Conservation (phyloP, 495 filamentous ascomycete genomes). For the Letharia columbiana region DNA sequence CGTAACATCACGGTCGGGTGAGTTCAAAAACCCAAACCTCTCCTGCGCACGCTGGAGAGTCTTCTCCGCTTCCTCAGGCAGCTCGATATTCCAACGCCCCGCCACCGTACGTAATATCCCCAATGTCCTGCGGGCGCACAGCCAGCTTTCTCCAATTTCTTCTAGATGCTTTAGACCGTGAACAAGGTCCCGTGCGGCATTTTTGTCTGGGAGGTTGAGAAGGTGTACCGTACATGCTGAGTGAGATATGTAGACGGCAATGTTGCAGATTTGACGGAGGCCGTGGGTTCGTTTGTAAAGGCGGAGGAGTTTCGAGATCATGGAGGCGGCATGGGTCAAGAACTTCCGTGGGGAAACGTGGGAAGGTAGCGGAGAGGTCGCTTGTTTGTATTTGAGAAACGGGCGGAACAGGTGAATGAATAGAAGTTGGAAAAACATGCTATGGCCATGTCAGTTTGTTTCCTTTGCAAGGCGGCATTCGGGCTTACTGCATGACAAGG, state of each 20-base stretch:
- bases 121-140: constrained; percentile 77
- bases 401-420: constrained; percentile 96
- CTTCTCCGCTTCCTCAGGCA: constrained; percentile 72
- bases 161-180: constrained; percentile 89
- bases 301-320: constrained; percentile 83
- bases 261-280: constrained; percentile 86
- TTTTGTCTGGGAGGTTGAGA: constrained; percentile 84
- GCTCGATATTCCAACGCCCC: constrained; percentile 74
- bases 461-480: background rate
- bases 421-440: constrained; percentile 95
- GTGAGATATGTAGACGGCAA: constrained; percentile 91
- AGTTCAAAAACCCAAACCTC: constrained; percentile 45
- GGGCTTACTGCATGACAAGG: constrained; percentile 86
- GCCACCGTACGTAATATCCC: constrained; percentile 79
- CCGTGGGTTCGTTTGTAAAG: constrained; percentile 90
- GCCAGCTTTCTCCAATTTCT: constrained; percentile 93
- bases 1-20: constrained; percentile 22
- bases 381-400: constrained; percentile 81
- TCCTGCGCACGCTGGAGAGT: constrained; percentile 59
- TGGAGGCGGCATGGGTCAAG: constrained; percentile 78
- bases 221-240: constrained; percentile 91
- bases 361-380: constrained; percentile 70
- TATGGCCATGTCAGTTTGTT: constrained; percentile 35
- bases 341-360: constrained; percentile 87
- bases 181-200: constrained; percentile 75